phyloP scores from a whole-genome alignment of 495 filamentous ascomycete species.

The Tuber aestivum region DNA sequence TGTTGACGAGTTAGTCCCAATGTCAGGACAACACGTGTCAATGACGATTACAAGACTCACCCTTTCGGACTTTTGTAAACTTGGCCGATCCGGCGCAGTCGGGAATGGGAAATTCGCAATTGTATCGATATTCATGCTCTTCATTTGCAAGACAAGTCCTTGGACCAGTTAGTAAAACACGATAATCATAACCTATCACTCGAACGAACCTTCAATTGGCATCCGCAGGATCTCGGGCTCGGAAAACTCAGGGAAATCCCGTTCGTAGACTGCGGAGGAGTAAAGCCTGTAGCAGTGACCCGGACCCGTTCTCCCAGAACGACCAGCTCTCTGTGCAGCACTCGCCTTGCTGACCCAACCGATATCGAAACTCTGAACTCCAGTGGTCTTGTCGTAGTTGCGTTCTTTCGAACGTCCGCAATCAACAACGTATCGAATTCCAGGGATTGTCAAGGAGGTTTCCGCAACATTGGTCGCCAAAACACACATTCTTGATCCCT shows the following conservation, averaged over 20 bases:
- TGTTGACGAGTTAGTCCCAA: conserved; percentile 15
- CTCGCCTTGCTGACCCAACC: conserved; percentile 97
- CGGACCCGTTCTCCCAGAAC: conserved; percentile 90
- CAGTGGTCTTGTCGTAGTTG: conserved; percentile 72
- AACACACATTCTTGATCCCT: conserved; percentile 78
- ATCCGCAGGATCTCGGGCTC: conserved; percentile 86
- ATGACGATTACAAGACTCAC: conserved; percentile 64
- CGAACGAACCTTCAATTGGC: conserved; percentile 65
- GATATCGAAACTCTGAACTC: conserved; percentile 91
- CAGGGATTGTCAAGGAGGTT: conserved; percentile 92
- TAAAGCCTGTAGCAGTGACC: conserved; percentile 94
- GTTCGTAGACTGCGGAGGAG: conserved; percentile 88
- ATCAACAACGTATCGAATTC: conserved; percentile 94
- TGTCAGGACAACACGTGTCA: neutral
- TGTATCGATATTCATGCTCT: conserved; percentile 86
- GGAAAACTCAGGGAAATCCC: conserved; percentile 78
- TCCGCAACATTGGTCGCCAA: conserved; percentile 96
- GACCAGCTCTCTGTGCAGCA: conserved; percentile 84
- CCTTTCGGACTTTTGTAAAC: conserved; percentile 78
- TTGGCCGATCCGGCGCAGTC: conserved; percentile 75
- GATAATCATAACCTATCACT: conserved; percentile 17
- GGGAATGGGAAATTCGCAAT: conserved; percentile 97
- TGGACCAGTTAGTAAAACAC: conserved; percentile 5
- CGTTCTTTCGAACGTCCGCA: conserved; percentile 87
- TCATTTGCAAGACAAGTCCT: conserved; percentile 85